A percentile compares a stretch with the other conserved stretches of the same genome.
Conservation (phyloP, 306 rosid species). For the Delonix regia region DNA sequence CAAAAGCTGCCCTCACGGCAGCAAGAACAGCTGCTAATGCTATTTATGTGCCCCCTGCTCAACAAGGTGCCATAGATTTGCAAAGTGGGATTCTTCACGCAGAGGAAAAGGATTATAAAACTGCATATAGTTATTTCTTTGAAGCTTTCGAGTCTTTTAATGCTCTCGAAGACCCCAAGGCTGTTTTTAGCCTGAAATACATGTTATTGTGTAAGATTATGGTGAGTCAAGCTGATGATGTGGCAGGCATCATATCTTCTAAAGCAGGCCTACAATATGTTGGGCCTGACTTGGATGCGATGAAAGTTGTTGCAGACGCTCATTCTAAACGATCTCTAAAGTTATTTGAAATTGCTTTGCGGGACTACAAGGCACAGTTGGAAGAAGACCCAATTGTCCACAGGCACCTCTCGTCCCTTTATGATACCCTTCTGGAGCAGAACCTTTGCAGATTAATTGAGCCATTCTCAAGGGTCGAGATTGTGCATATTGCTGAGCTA, state of each 20-base stretch:
- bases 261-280: conserved; percentile 86
- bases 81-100: conserved; percentile 99
- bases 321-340: conserved; percentile 87
- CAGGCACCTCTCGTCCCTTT: conserved; percentile 84
- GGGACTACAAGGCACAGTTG: conserved; percentile 81
- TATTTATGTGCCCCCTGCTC: conserved; percentile 95
- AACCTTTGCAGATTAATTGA: conserved; percentile 95
- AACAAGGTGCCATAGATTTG: conserved; percentile 91
- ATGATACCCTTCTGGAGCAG: conserved; percentile 90
- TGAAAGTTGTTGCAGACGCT: conserved; percentile 97
- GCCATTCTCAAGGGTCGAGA: conserved; percentile 96
- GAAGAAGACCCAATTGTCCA: conserved; percentile 98
- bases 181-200: conserved; percentile 90
- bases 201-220: conserved; percentile 91
- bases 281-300: conserved; percentile 95
- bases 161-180: conserved; percentile 90
- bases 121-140: conserved; percentile 89
- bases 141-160: conserved; percentile 96
- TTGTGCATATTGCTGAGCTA: conserved; percentile 84
- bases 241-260: conserved; percentile 84
- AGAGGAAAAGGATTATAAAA: conserved; percentile 94
- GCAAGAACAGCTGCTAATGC: conserved; percentile 99
- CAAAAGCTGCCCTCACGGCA: conserved; percentile 94
- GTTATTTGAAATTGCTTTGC: conserved; percentile 80
- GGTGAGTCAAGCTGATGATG: conserved; percentile 96